Evolutionary conservation across 2,329 filamentous ascomycete species (phyloP).

Genomic region (Pseudogymnoascus sp.): DNA sequence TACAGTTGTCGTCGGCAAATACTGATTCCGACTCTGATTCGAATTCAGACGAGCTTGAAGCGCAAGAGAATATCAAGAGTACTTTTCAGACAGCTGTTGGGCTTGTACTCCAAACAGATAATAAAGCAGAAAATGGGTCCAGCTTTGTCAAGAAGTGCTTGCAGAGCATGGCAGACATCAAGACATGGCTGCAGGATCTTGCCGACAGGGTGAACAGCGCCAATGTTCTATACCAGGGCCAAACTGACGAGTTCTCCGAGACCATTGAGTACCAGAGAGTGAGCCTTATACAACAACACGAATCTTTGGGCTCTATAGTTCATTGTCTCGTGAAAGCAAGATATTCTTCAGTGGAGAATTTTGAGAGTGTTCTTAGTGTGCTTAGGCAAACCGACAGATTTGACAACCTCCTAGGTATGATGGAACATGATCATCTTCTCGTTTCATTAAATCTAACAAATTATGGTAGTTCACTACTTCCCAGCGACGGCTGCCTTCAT

Average conservation of each 20-base stretch:
- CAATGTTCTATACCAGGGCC: slow-evolving; percentile 60
- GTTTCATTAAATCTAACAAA: slow-evolving; percentile 16
- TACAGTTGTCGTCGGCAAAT: slow-evolving; percentile 44
- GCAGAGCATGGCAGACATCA: slow-evolving; percentile 65
- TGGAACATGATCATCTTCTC: background rate
- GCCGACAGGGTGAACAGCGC: slow-evolving; percentile 68
- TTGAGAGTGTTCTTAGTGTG: slow-evolving; percentile 58
- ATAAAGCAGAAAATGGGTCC: slow-evolving; percentile 39
- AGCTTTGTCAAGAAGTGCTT: slow-evolving; percentile 68
- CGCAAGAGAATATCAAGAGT: slow-evolving; percentile 41
- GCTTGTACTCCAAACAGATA: slow-evolving; percentile 39
- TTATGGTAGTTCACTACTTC: slow-evolving; percentile 62
- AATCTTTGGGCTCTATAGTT: slow-evolving; percentile 73
- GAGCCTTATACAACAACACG: slow-evolving; percentile 82
- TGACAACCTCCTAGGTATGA: slow-evolving; percentile 50
- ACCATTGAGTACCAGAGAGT: slow-evolving; percentile 71
- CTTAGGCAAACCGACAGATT: slow-evolving; percentile 68
- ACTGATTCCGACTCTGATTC: slow-evolving; percentile 34
- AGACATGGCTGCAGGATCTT: slow-evolving; percentile 66
- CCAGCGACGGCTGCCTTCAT: slow-evolving; percentile 72
- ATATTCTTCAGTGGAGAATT: slow-evolving; percentile 62
- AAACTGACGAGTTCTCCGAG: slow-evolving; percentile 58
- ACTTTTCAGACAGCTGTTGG: slow-evolving; percentile 47
- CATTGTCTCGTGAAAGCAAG: slow-evolving; percentile 69
- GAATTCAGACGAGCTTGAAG: slow-evolving; percentile 40